These are phyloP conservation scores for Claviceps africana DNA, from an alignment of 2,329 filamentous ascomycete species.

Conservation along the genomic window DNA sequence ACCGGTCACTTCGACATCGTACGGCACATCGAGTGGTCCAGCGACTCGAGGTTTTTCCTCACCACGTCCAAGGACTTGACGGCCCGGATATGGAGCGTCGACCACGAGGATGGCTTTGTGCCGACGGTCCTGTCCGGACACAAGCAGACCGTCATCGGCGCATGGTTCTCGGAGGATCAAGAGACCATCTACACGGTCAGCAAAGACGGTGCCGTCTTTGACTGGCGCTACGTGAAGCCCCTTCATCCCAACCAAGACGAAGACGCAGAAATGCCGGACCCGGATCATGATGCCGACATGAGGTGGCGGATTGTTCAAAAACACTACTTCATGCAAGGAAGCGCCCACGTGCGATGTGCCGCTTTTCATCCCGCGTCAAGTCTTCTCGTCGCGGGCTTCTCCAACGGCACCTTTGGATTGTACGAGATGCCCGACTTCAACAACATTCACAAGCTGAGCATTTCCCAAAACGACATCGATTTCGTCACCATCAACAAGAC, in stretches of 20 bases:
- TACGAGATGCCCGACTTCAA: slow-evolving; percentile 96
- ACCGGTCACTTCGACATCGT: slow-evolving; percentile 81
- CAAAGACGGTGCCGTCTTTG: slow-evolving; percentile 91
- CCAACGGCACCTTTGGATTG: slow-evolving; percentile 81
- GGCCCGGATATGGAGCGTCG: slow-evolving; percentile 84
- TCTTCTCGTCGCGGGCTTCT: slow-evolving; percentile 92
- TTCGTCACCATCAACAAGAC: slow-evolving; percentile 87
- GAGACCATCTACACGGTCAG: slow-evolving; percentile 94
- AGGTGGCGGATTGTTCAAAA: slow-evolving; percentile 85
- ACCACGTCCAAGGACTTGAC: slow-evolving; percentile 87
- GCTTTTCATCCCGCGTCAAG: slow-evolving; percentile 76
- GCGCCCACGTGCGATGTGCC: slow-evolving; percentile 77
- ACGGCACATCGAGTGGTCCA: slow-evolving; percentile 83
- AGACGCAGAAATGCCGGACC: slow-evolving; percentile 45
- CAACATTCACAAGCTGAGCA: slow-evolving; percentile 81
- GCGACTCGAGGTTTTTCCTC: slow-evolving; percentile 89
- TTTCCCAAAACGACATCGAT: slow-evolving; percentile 94
- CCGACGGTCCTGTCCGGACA: slow-evolving; percentile 86
- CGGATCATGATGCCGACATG: slow-evolving; percentile 49
- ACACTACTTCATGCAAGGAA: slow-evolving; percentile 88
- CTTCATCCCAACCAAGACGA: slow-evolving; percentile 41
- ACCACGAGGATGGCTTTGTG: slow-evolving; percentile 73
- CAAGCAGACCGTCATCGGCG: slow-evolving; percentile 76
- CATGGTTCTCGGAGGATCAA: slow-evolving; percentile 93
- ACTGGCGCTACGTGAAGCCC: slow-evolving; percentile 70